Base-by-base conservation (phyloP, 495 filamentous ascomycete genomes). In the Astrocystis sublimbata region DNA sequence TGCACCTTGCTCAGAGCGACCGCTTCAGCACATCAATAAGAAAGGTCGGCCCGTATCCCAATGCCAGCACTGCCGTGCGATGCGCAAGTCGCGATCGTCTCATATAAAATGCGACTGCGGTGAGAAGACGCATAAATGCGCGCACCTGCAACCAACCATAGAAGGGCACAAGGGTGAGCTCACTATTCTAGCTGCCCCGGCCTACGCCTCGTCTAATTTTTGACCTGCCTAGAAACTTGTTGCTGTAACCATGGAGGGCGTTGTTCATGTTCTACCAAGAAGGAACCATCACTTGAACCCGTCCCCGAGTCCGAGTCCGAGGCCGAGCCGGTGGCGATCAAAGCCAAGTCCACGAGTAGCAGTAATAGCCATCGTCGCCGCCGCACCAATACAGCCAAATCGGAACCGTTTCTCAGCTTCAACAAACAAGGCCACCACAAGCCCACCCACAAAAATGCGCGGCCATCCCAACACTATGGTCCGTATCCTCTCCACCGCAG, bases 31-130 rank as follows among this genome's bases (percentile, higher is more conserved):
- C 75, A 97, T 98, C 83, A 94, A 94, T 80, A 97, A 96, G 78
- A 98, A 99, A 70, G 94, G 94, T 76, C 90, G 94, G 68, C 94
- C 94, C 67, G 93, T 98, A 70, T 96, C 93, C 75, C 94, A 99
- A 89, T 99, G 94, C 76, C 83, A 90, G 69, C 94, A 98, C 80
- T 99, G 94, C 78, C 93, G 94, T 77, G 85, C 89, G 66, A 90
- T 96, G 81, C 92, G 94, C 85, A 98, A 98, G 84, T 94, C 93
- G 75, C 91, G 96, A 64, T 89, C 94, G 64, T 89, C 92, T 62
- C 94, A 99, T 78, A 86, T 93, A 68, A 93, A 93, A 79, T 99
- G 94, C 82, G 93, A 97, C 75, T 99, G 94, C 78, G 93, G 92
- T 74, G 92, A 94, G 76, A 96, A 93, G 85, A 84, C 79, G 71